phyloP scores from a whole-genome alignment of 306 rosid genomes.

The Begonia loranthoides region DNA sequence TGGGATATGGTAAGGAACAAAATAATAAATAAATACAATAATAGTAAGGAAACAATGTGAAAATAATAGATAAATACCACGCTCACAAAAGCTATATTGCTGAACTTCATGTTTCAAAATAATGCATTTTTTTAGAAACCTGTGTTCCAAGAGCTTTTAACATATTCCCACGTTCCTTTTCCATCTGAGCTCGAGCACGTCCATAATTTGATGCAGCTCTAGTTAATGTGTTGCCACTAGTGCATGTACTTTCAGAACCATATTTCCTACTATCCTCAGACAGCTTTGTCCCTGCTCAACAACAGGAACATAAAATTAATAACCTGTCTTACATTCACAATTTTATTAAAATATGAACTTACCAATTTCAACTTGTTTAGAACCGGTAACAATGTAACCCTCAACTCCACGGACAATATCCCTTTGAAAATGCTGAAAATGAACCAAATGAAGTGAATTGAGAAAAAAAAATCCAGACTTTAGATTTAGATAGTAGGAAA shows the following conservation, averaged over 20 bases:
- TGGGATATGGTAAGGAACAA: too few relatives aligned
- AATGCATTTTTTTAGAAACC: slow-evolving; percentile 24
- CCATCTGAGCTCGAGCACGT: slow-evolving; percentile 89
- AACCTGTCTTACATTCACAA: too few relatives aligned
- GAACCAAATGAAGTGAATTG: slow-evolving; percentile 1
- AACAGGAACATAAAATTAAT: slow-evolving; percentile 3
- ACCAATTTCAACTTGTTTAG: slow-evolving; percentile 97
- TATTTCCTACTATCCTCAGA: slow-evolving; percentile 97
- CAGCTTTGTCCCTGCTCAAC: slow-evolving; percentile 71
- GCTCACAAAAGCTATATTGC: background rate
- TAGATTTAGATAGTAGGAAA: slow-evolving; percentile 5
- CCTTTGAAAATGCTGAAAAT: slow-evolving; percentile 85
- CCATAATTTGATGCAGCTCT: slow-evolving; percentile 73
- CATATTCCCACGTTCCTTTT: slow-evolving; percentile 84
- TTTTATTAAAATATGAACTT: slow-evolving; percentile 4
- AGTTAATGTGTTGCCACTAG: slow-evolving; percentile 73
- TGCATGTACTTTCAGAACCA: slow-evolving; percentile 87
- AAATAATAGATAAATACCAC: background rate
- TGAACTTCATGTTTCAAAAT: background rate
- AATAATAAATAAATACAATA: too few relatives aligned
- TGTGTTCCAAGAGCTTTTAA: slow-evolving; percentile 92
- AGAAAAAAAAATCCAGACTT: slow-evolving; percentile 6
- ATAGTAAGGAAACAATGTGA: too few relatives aligned
- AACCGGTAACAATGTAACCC: slow-evolving; percentile 92
- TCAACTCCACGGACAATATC: slow-evolving; percentile 97